Evolutionary conservation across 176 grass and related monocot genomes (phyloP), one percentile per base, ranked within the genome.

Genomic region (Juncus inflexus): DNA sequence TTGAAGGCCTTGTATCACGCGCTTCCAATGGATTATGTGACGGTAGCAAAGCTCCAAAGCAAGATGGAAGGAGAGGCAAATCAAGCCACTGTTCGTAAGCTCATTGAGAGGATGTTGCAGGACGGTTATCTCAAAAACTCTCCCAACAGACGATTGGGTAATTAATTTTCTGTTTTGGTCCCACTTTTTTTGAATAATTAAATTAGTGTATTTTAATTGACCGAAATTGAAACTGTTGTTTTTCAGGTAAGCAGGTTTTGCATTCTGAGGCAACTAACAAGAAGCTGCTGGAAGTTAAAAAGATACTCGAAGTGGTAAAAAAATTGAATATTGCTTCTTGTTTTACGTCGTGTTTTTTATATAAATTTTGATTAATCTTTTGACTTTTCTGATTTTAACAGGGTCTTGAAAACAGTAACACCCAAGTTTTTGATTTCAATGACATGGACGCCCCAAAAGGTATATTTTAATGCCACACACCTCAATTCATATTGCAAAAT

Each of bases 11-110:
- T 99, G 36, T 99, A 84, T 63, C 75, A 92, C 73, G 61, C 83
- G 67, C 88, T 99, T 92, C 72, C 83, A 9, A 90, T 99, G 88
- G 85, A 99, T 84, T 92, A 90, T 72, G 88, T 90, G 51, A 82
- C 94, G 68, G 3, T 92, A 80, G 2, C 68, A 60, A 99, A 99
- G 64, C 88, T 99, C 81, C 94, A 96, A 40, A 84, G 63, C 11
- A 96, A 88, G 70, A 57, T 96, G 40, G 87, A 87, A 64, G 85
- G 92, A 38, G 82, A 91, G 79, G 87, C 79, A 38, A 97, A 11
- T 71, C 82, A 89, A 38, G 89, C 42, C 65, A 82, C 76, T 42
- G 85, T 90, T 37, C 39, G 85, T 14, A 92, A 90, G 77, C 78
- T 99, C 58, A 83, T 99, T 55, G 94, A 99, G 13, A 88, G 88